Evolutionary conservation across 2,329 filamentous ascomycete genomes (phyloP).

Genomic region (Fusarium sacchari): DNA sequence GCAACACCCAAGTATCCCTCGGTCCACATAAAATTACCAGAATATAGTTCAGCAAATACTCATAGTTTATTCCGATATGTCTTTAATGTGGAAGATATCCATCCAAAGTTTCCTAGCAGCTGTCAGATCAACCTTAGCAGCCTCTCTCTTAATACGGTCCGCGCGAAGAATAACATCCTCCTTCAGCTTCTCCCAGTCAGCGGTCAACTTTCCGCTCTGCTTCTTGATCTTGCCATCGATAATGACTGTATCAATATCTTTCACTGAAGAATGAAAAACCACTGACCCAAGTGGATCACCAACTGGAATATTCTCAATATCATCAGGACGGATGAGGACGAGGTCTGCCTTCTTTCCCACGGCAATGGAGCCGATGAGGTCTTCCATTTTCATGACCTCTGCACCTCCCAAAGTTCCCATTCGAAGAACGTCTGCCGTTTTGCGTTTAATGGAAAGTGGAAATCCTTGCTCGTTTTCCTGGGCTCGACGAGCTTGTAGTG

Average conservation of each 20-base stretch:
- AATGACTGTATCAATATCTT: background rate
- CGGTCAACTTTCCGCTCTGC: background rate
- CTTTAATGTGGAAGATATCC: background rate
- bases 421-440: background rate
- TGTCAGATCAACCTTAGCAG: background rate
- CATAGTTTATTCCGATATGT: background rate
- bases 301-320: background rate
- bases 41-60: rapidly evolving
- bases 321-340: background rate
- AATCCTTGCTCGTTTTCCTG: background rate
- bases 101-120: background rate
- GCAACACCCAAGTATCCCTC: too few relatives aligned
- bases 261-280: background rate
- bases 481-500: background rate
- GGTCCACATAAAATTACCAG: too few relatives aligned
- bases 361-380: background rate
- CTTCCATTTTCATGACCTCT: background rate
- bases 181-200: background rate
- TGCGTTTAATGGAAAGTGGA: background rate
- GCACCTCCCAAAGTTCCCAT: background rate
- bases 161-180: background rate
- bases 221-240: background rate
- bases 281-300: background rate
- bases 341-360: background rate
- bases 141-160: background rate